phyloP scores from a whole-genome alignment of 371 early-diverging fungal species.

The Zychaea mexicana region DNA sequence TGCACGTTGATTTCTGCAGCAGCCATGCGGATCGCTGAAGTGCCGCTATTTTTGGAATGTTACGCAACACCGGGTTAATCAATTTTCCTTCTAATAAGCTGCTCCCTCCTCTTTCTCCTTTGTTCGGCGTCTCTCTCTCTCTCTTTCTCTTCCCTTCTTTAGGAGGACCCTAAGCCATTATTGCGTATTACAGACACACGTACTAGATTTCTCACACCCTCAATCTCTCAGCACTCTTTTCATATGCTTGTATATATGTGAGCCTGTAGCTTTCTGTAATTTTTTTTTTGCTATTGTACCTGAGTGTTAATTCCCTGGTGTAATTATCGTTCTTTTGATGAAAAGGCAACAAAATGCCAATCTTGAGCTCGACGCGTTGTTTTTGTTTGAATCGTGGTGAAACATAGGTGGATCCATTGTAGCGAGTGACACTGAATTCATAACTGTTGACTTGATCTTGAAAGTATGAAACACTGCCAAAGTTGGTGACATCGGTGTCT shows the following conservation, averaged over 20 bases:
- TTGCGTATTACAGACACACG: too few species aligned
- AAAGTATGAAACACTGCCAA: conserved; percentile 11
- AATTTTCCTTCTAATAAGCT: neutral
- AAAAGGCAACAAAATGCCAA: conserved; percentile 57
- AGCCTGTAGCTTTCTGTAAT: too few species aligned
- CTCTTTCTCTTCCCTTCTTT: too few species aligned
- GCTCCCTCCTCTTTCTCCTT: too few species aligned
- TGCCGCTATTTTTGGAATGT: conserved; percentile 38
- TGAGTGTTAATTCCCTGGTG: conserved; percentile 41
- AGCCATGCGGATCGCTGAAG: conserved; percentile 60
- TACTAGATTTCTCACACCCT: too few species aligned
- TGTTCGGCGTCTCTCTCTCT: too few species aligned
- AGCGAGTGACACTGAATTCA: conserved; percentile 25
- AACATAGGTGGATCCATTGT: conserved; percentile 34
- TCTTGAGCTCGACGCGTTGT: conserved; percentile 42
- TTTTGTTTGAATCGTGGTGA: conserved; percentile 15
- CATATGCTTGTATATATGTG: neutral
- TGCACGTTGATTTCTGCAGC: conserved; percentile 57
- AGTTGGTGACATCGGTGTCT: neutral
- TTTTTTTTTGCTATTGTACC: too few species aligned
- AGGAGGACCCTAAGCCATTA: too few species aligned
- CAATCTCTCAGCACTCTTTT: too few species aligned
- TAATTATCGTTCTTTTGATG: conserved; percentile 40
- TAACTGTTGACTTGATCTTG: conserved; percentile 12
- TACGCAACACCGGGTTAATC: too few species aligned